Conservation (phyloP, 2,329 filamentous ascomycete species). For the Tricladium varicosporioides region DNA sequence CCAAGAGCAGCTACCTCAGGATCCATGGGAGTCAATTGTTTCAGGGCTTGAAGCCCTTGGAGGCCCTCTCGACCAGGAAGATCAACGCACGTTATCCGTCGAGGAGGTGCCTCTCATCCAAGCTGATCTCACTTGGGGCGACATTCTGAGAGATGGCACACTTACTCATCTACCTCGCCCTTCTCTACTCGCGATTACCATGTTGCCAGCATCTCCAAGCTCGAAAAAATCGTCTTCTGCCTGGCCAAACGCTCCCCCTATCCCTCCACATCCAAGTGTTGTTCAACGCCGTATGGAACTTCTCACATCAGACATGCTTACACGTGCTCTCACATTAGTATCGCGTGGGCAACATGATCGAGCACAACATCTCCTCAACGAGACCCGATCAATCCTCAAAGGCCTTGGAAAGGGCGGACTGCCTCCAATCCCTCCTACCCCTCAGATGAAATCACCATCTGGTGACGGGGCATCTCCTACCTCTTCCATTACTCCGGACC, state of each 20-base stretch:
- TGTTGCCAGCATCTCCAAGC: constrained; percentile 67
- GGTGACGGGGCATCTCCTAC: constrained; percentile 25
- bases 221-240: constrained; percentile 60
- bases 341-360: constrained; percentile 90
- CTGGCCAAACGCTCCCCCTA: constrained; percentile 69
- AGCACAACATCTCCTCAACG: constrained; percentile 85
- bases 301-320: constrained; percentile 96
- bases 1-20: constrained; percentile 80
- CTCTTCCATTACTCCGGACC: constrained; percentile 31
- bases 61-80: constrained; percentile 81
- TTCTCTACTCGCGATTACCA: constrained; percentile 90
- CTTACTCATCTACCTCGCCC: constrained; percentile 83
- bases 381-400: constrained; percentile 93
- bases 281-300: constrained; percentile 98
- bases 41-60: constrained; percentile 92
- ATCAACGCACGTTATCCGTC: constrained; percentile 77
- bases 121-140: constrained; percentile 89
- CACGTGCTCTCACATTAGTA: constrained; percentile 84
- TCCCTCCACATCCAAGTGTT: constrained; percentile 91
- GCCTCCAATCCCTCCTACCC: constrained; percentile 75
- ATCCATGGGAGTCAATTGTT: constrained; percentile 96
- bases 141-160: constrained; percentile 86
- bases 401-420: constrained; percentile 93
- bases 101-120: constrained; percentile 95
- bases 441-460: constrained; percentile 33